A percentile compares a stretch with the other conserved stretches of the same genome.
phyloP scores from a whole-genome alignment of 306 rosid species.

The Cucumis hystrix region DNA sequence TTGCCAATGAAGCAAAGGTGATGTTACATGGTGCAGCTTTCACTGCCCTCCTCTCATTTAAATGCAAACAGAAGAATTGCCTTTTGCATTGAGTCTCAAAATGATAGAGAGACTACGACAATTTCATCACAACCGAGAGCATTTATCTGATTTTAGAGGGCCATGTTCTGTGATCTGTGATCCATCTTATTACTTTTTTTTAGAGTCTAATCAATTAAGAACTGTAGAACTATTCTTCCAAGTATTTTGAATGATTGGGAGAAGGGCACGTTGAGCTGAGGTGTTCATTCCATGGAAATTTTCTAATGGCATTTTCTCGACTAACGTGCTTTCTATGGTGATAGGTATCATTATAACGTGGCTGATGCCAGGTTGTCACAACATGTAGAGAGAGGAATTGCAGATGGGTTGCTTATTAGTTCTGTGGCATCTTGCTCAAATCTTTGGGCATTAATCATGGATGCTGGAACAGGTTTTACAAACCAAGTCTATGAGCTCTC shows the following conservation, averaged over 20 bases:
- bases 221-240: not conserved
- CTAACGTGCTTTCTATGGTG: conserved; percentile 9
- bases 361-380: conserved; percentile 77
- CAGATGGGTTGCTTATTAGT: conserved; percentile 85
- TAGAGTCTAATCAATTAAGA: not conserved
- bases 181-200: not conserved
- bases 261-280: not conserved
- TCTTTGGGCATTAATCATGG: conserved; percentile 98
- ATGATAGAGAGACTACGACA: not conserved
- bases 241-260: not conserved
- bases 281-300: not conserved
- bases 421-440: conserved; percentile 85
- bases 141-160: not conserved
- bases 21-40: not conserved
- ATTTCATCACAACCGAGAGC: not conserved
- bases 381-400: conserved; percentile 87
- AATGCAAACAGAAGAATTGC: not conserved
- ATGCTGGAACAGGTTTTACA: conserved; percentile 84
- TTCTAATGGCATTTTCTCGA: not conserved
- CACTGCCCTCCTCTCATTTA: not conserved
- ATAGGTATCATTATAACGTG: conserved; percentile 80
- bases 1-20: conserved; percentile 95
- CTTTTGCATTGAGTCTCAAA: not conserved
- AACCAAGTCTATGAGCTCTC: conserved; percentile 75
- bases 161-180: not conserved